Base-by-base conservation (phyloP, 2,329 filamentous ascomycete genomes). In the Aureobasidium sp. region DNA sequence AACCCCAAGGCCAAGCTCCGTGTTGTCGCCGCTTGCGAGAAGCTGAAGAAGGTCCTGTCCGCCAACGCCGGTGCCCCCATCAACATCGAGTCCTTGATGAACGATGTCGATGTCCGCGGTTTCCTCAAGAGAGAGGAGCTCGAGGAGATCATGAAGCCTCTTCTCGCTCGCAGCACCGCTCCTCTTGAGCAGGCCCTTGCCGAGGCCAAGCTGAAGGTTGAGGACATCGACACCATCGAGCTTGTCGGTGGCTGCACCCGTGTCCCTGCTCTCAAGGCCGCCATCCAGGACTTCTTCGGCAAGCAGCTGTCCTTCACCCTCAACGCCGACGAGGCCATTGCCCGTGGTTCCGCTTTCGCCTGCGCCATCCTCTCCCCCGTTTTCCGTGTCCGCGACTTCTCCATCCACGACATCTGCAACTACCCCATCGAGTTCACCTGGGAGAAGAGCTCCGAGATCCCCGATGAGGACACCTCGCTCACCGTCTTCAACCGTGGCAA, bases 351-450 rank as follows among this genome's bases (percentile, higher is more conserved):
- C 74, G 92, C 94, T 63, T 99, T 99, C 80, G 91, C 88, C 83
- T 97, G 94, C 74, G 94, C 94, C 70, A 96, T 96, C 68, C 85
- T 97, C 60, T 97, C 94, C 0, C 94, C 94, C 47, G 89, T 95
- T 67, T 97, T 99, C 88, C 91, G 93, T 74, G 94, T 99, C 72
- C 91, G 94, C 70, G 94, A 99, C 80, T 99, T 99, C 77, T 85
- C 91, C 67, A 88, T 97, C 63, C 91, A 97, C 81, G 94, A 99
- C 75, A 93, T 97, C 69, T 90, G 96, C 77, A 90, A 87, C 80
- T 99, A 97, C 79, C 94, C 94, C 51, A 95, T 99, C 74, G 93
- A 99, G 74, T 99, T 99, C 76, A 89, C 87, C 57, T 99, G 94
- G 94, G 94, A 99, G 81, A 95, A 97, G 82, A 95, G 93, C 27